Percentiles rank a stretch among this genome's conserved stretches.
Evolutionary conservation across 192 early-diverging fungal species (phyloP).

Genomic region (Podila minutissima): DNA sequence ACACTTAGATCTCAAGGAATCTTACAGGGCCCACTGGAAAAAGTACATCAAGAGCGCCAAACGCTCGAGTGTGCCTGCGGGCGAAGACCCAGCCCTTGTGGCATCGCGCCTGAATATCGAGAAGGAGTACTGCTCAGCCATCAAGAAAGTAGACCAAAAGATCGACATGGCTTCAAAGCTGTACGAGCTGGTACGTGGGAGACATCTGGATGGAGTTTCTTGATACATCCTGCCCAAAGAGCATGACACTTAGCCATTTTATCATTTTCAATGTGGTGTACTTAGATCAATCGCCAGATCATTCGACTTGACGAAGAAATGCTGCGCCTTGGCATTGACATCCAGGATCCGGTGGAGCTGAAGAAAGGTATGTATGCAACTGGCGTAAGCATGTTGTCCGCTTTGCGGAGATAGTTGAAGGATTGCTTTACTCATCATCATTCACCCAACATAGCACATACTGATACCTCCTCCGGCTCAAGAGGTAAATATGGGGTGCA

Average conservation of each 20-base stretch:
- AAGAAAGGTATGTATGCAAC: conserved; percentile 29
- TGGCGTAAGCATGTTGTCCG: not conserved
- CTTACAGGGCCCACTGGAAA: conserved; percentile 50
- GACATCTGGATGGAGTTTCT: not conserved
- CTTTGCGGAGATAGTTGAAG: too few species aligned
- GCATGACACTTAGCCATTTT: not conserved
- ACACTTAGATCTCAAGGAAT: conserved; percentile 43
- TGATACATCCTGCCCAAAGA: not conserved
- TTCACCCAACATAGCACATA: not conserved
- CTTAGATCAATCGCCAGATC: conserved; percentile 48
- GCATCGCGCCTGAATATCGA: conserved; percentile 33
- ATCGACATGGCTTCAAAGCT: conserved; percentile 58
- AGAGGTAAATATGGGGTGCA: not conserved
- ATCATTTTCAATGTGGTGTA: not conserved
- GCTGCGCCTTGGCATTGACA: conserved; percentile 39
- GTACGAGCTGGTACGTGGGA: conserved; percentile 54
- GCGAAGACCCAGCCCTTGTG: conserved; percentile 23
- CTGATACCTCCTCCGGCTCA: not conserved
- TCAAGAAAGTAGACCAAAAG: conserved; percentile 64
- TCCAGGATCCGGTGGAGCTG: conserved; percentile 35
- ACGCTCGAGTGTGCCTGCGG: conserved; percentile 25
- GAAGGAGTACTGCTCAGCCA: conserved; percentile 58
- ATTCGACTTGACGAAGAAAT: conserved; percentile 45
- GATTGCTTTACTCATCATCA: not conserved
- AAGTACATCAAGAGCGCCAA: conserved; percentile 54